Percentiles rank a stretch among this genome's conserved stretches.
These are phyloP conservation scores for Calocera viscosa DNA, from an alignment of 768 basidiomycete genomes.

Conservation along the genomic window DNA sequence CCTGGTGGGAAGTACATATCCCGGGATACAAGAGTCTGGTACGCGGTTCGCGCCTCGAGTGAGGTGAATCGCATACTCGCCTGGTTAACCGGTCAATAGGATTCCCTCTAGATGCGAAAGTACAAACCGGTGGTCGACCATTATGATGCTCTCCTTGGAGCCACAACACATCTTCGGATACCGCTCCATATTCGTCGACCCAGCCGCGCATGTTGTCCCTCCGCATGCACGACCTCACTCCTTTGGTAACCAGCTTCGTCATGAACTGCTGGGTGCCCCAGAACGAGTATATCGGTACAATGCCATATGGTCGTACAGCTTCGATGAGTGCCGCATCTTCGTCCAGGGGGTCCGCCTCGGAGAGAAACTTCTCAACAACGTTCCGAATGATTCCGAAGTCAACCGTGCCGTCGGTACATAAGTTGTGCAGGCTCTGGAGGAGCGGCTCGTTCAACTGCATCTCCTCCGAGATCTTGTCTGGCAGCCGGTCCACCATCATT, in stretches of 20 bases:
- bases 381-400: neutral
- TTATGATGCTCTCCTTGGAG: neutral
- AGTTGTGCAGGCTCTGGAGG: neutral
- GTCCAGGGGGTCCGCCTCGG: neutral
- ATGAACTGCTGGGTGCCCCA: neutral
- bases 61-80: neutral
- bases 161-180: neutral
- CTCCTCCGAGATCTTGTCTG: neutral
- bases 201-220: neutral
- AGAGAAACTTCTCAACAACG: neutral
- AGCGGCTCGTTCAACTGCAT: neutral
- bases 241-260: neutral
- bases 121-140: neutral
- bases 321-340: neutral
- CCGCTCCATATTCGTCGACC: neutral
- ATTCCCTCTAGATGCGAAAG: neutral
- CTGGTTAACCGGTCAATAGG: neutral
- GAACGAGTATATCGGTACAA: neutral
- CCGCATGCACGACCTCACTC: neutral
- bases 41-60: neutral
- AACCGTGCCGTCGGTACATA: neutral
- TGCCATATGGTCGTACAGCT: neutral
- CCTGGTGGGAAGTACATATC: conserved; percentile 10
- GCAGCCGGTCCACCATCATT: neutral
- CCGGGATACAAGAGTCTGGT: conserved; percentile 1